Evolutionary conservation across 2,329 filamentous ascomycete species (phyloP).

Genomic region (Ophiostoma angusticollis): DNA sequence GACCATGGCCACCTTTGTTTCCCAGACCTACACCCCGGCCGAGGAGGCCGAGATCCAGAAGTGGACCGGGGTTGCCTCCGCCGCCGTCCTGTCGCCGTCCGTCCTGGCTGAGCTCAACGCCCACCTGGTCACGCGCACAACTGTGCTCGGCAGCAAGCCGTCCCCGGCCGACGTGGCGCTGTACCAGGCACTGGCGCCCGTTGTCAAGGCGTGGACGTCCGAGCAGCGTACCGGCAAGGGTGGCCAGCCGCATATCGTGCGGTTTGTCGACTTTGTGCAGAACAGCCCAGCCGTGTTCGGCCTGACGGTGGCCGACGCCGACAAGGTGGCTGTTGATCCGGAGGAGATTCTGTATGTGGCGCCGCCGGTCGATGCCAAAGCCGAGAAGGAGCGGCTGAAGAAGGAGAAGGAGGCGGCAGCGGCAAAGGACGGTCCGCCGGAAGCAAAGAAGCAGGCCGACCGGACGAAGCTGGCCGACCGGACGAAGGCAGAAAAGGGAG

Average conservation of each 20-base stretch:
- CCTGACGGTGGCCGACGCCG: conserved; percentile 52
- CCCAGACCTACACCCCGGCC: conserved; percentile 57
- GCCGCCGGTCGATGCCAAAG: conserved; percentile 80
- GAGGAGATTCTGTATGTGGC: conserved; percentile 77
- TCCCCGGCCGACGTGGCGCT: conserved; percentile 76
- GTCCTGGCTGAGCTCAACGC: conserved; percentile 68
- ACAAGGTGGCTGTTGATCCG: conserved; percentile 68
- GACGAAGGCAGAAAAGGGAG: conserved; percentile 24
- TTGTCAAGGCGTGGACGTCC: conserved; percentile 65
- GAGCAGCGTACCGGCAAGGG: conserved; percentile 84
- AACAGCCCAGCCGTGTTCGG: conserved; percentile 65
- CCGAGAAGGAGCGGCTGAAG: conserved; percentile 93
- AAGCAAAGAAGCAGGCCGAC: conserved; percentile 29
- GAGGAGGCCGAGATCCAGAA: conserved; percentile 82
- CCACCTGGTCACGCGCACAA: conserved; percentile 79
- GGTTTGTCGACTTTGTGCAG: conserved; percentile 88
- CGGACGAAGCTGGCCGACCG: conserved; percentile 43
- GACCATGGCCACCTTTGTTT: conserved; percentile 50
- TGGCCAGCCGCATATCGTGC: conserved; percentile 81
- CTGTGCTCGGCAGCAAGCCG: conserved; percentile 78
- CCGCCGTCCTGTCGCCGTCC: conserved; percentile 36
- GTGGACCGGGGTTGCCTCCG: conserved; percentile 69
- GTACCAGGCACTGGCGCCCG: conserved; percentile 64
- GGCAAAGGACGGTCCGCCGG: conserved; percentile 35
- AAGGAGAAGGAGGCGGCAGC: conserved; percentile 75